Conservation (phyloP, 1,139 yeast genomes). For the Hemisphaericaspora xylofermentans region DNA sequence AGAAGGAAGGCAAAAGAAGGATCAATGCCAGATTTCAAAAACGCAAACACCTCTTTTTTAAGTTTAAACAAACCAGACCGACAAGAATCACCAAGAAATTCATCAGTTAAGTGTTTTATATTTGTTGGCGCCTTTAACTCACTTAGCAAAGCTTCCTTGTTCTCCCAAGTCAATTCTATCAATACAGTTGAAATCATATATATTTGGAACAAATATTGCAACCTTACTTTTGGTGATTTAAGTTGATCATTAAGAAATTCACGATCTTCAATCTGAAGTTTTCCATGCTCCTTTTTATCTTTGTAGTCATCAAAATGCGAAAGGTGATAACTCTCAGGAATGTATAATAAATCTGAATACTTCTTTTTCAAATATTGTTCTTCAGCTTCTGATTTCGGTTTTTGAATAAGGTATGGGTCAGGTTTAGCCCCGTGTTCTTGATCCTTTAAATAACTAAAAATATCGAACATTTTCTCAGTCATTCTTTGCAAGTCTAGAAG, state of each 20-base stretch:
- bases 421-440: slow-evolving; percentile 25
- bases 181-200: slow-evolving; percentile 32
- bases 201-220: slow-evolving; percentile 32
- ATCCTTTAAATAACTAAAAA: slow-evolving; percentile 28
- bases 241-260: slow-evolving; percentile 26
- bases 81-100: slow-evolving; percentile 26
- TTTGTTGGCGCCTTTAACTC: slow-evolving; percentile 26
- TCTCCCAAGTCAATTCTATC: slow-evolving; percentile 25
- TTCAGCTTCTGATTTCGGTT: slow-evolving; percentile 20
- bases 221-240: slow-evolving; percentile 28
- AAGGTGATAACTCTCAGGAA: slow-evolving; percentile 40
- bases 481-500: slow-evolving; percentile 22
- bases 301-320: slow-evolving; percentile 26
- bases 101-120: slow-evolving; percentile 40
- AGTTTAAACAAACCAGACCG: slow-evolving; percentile 24
- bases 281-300: slow-evolving; percentile 19
- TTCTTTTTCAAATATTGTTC: slow-evolving; percentile 21
- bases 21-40: slow-evolving; percentile 24
- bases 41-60: slow-evolving; percentile 26
- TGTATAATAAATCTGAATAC: slow-evolving; percentile 24
- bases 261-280: slow-evolving; percentile 22
- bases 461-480: slow-evolving; percentile 25
- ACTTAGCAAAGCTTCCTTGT: slow-evolving; percentile 26
- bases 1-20: slow-evolving; percentile 27
- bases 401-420: slow-evolving; percentile 20